phyloP scores from a whole-genome alignment of 1,284 basidiomycete species.

The Cutaneotrichosporon sp. region DNA sequence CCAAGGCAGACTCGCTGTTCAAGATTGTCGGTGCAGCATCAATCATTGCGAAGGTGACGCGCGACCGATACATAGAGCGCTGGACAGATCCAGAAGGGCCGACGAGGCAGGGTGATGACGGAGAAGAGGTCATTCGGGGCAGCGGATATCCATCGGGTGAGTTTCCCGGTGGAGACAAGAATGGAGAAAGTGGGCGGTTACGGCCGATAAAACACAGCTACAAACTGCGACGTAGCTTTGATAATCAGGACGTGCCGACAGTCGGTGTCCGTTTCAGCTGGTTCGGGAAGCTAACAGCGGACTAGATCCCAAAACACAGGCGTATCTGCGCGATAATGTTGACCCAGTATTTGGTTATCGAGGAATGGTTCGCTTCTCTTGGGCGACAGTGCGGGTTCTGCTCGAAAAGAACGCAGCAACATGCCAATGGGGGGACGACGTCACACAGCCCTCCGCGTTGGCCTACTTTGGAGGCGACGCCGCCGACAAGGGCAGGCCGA shows the following conservation, averaged over 20 bases:
- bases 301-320: slow-evolving; percentile 83
- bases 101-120: background rate
- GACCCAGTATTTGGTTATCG: slow-evolving; percentile 93
- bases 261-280: slow-evolving; percentile 1
- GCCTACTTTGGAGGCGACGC: slow-evolving; percentile 67
- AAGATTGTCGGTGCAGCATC: slow-evolving; percentile 96
- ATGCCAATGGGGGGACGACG: slow-evolving; percentile 78
- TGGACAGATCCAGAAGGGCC: slow-evolving; percentile 59
- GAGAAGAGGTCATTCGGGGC: slow-evolving; percentile 51
- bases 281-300: no score
- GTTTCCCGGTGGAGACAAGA: slow-evolving; percentile 19
- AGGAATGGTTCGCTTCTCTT: slow-evolving; percentile 85
- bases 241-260: no score
- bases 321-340: slow-evolving; percentile 70
- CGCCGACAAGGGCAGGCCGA: slow-evolving; percentile 63
- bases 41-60: slow-evolving; percentile 89
- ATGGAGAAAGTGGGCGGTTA: no score
- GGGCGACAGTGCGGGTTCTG: slow-evolving; percentile 85
- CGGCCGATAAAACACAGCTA: no score
- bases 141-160: slow-evolving; percentile 85
- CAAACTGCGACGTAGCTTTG: no score
- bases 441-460: slow-evolving; percentile 63
- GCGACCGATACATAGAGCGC: slow-evolving; percentile 80
- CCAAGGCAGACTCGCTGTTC: slow-evolving; percentile 91
- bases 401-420: slow-evolving; percentile 73